Base-by-base conservation (phyloP, 2,329 filamentous ascomycete species). In the Aspergillus sclerotialis region DNA sequence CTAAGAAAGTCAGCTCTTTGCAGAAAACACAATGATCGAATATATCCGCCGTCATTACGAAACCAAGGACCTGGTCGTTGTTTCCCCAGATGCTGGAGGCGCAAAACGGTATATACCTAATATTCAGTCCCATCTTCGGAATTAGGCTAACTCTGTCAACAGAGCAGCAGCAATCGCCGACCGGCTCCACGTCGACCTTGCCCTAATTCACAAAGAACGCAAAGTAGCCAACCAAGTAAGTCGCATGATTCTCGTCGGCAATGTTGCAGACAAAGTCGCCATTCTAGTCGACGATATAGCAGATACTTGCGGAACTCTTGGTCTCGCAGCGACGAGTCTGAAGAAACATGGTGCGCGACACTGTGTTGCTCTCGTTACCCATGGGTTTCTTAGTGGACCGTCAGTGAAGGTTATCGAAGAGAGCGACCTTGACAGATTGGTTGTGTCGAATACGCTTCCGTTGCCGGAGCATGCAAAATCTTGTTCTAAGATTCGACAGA, bases 281-380 rank as follows among this genome's bases (percentile, higher is more conserved):
- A 95, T 98, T 55, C 79, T 98, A 30, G 90, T 98, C 30, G 90
- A 96, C 60, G 90, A 96, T 60, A 95, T 96, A 86, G 89, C 89
- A 19, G 90, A 96, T 58, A 95, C 90, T 4, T 95, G 89, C 61
- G 88, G 88, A 48, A 94, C 87, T 2, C 70, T 84, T 8, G 78
- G 74, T 60, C 96, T 96, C 68, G 92, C 89, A 3, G 92, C 90
- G 10, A 81, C 86, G 37, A 90, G 89, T 0, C 77, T 96, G 33
- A 85, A 90, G 61, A 75, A 86, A 50, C 82, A 95, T 54, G 86
- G 87, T 21, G 90, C 92, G 2, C 79, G 78, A 46, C 80, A 93
- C 56, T 88, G 94, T 23, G 86, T 93, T 43, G 92, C 92, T 15
- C 93, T 96, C 46, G 92, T 96, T 38, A 95, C 90, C 1, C 90